phyloP scores from a whole-genome alignment of 495 filamentous ascomycete genomes.

The Hypomontagnella submonticulosa region DNA sequence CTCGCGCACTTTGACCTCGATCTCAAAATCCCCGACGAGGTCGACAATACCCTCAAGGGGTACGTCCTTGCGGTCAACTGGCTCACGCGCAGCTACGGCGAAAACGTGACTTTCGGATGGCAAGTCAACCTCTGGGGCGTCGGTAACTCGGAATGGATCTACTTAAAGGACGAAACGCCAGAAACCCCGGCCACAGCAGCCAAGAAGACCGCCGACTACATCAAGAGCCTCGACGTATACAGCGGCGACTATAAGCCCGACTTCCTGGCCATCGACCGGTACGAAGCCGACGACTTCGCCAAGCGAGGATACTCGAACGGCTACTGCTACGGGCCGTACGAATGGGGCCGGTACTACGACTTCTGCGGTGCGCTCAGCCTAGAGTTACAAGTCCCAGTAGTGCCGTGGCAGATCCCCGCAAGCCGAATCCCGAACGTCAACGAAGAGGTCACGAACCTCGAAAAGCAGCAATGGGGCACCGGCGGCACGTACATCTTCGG shows the following conservation, averaged over 20 bases:
- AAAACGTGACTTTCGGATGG: slow-evolving; percentile 11
- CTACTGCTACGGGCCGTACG: slow-evolving; percentile 33
- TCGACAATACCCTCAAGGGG: slow-evolving; percentile 8
- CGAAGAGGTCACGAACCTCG: not conserved
- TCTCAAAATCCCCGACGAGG: not conserved
- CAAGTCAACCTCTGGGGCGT: slow-evolving; percentile 28
- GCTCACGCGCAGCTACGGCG: not conserved
- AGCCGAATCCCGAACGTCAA: slow-evolving; percentile 8
- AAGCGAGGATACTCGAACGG: slow-evolving; percentile 40
- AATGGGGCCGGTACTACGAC: slow-evolving; percentile 24
- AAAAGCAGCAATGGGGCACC: slow-evolving; percentile 13
- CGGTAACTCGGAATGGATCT: slow-evolving; percentile 15
- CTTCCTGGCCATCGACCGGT: slow-evolving; percentile 28
- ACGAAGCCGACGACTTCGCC: slow-evolving; percentile 40
- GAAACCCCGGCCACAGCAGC: not conserved
- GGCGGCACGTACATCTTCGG: slow-evolving; percentile 23
- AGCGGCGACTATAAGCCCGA: slow-evolving; percentile 13
- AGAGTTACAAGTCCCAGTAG: slow-evolving; percentile 14
- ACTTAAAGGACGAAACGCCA: not conserved
- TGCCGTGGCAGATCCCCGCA: slow-evolving; percentile 23
- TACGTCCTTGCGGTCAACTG: slow-evolving; percentile 15
- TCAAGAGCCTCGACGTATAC: slow-evolving; percentile 16
- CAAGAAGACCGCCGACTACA: slow-evolving; percentile 23
- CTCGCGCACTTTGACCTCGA: slow-evolving; percentile 1
- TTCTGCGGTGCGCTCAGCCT: slow-evolving; percentile 16